These are phyloP conservation scores for Vickermania spadyakhi DNA, from an alignment of 208 protist genomes.

Conservation along the genomic window DNA sequence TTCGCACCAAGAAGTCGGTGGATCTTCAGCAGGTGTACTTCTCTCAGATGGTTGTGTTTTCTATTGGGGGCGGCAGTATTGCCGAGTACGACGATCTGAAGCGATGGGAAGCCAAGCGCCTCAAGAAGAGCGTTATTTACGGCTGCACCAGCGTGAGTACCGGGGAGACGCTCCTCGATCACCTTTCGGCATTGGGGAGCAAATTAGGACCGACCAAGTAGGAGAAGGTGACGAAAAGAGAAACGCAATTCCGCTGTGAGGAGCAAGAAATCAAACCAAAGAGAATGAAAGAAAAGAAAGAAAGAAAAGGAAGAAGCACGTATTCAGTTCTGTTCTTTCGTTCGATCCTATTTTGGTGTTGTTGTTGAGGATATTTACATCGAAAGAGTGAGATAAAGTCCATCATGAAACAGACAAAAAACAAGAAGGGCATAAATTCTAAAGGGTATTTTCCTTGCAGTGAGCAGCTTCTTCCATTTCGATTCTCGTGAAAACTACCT, in stretches of 20 bases:
- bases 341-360: no score
- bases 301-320: neutral
- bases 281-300: neutral
- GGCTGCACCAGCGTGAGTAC: conserved; percentile 73
- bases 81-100: conserved; percentile 89
- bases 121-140: conserved; percentile 76
- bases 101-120: conserved; percentile 60
- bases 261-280: neutral
- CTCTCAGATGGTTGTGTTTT: conserved; percentile 85
- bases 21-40: conserved; percentile 55
- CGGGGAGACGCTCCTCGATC: conserved; percentile 67
- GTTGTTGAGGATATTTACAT: no score
- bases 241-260: neutral
- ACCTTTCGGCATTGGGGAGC: conserved; percentile 50
- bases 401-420: no score
- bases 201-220: conserved; percentile 5
- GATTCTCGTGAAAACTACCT: no score
- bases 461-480: no score
- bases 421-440: no score
- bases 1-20: conserved; percentile 46
- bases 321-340: no score
- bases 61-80: conserved; percentile 71
- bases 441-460: no score
- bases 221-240: conserved; percentile 2
- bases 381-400: no score